Conservation (phyloP, 2,329 filamentous ascomycete genomes). For the Alternaria conjuncta region DNA sequence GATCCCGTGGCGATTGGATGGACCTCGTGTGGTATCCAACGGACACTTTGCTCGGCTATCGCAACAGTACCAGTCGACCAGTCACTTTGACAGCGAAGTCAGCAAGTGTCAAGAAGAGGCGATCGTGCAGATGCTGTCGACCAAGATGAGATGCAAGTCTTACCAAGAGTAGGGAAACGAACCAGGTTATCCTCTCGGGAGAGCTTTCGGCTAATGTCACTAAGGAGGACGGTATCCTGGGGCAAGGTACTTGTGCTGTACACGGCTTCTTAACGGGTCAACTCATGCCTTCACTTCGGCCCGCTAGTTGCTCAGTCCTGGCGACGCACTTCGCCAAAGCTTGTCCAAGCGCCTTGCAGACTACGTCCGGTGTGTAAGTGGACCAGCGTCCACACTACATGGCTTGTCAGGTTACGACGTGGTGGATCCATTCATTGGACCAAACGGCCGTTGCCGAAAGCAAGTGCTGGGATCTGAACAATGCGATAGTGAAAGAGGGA, state of each 20-base stretch:
- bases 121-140: neutral
- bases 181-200: neutral
- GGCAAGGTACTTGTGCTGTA: conserved; percentile 23
- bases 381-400: conserved; percentile 28
- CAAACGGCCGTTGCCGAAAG: conserved; percentile 27
- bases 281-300: conserved; percentile 20
- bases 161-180: neutral
- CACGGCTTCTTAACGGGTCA: conserved; percentile 24
- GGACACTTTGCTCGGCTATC: conserved; percentile 26
- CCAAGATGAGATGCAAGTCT: neutral
- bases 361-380: conserved; percentile 39
- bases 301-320: conserved; percentile 34
- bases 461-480: conserved; percentile 25
- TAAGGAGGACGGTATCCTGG: conserved; percentile 11
- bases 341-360: conserved; percentile 41
- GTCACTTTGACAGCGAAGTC: conserved; percentile 26
- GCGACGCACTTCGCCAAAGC: conserved; percentile 37
- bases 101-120: conserved; percentile 18
- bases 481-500: conserved; percentile 33
- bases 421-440: conserved; percentile 26
- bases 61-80: conserved; percentile 18
- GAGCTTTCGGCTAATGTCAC: neutral
- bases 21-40: conserved; percentile 31
- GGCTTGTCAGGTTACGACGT: conserved; percentile 28
- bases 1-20: conserved; percentile 27